Base-by-base conservation (phyloP, 352 stramenopile species). In the Phytophthora vignae region DNA sequence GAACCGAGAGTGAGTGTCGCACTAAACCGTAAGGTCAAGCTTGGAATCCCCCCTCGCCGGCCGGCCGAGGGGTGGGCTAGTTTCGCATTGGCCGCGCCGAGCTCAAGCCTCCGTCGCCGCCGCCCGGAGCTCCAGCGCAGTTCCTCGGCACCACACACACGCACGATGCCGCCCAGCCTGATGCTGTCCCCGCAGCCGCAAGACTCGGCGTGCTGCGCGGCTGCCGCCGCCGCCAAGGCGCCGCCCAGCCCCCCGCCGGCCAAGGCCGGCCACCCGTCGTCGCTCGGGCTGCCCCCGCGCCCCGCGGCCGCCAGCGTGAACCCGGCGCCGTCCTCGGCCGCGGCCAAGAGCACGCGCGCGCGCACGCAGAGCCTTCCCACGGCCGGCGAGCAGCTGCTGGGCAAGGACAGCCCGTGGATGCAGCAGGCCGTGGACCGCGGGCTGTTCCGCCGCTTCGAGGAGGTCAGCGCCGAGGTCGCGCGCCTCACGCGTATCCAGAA, bases 371-470 rank as follows among this genome's bases (percentile, higher is more conserved):
- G 77, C 40, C 53, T 84, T 21, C 77, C 74, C 0, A 55, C 9
- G 19, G 57, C 36, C 4, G 50, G 53, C 4, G 66, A 66, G 33
- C 64, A 65, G 38, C 48, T 55, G 1, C 33, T 67, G 42, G 49
- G 21, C 40, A 54, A 56, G 31, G 60, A 69, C 50, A 71, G 49
- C 12, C 36, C 33, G 19, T 76, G 66, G 61, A 74, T 71, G 64
- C 75, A 71, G 6, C 62, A 76, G 53, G 71, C 70, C 14, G 60
- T 92, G 29, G 85, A 92, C 63, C 81, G 85, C 59, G 75, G 74
- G 4, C 81, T 91, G 54, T 90, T 93, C 58, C 73, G 66, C 17
- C 77, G 75, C 59, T 88, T 91, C 40, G 82, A 90, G 57, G 78
- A 88, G 22, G 74, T 93, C 19, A 88, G 64, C 21, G 66, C 56